phyloP scores from a whole-genome alignment of 495 filamentous ascomycete species.

The Parathielavia appendiculata region DNA sequence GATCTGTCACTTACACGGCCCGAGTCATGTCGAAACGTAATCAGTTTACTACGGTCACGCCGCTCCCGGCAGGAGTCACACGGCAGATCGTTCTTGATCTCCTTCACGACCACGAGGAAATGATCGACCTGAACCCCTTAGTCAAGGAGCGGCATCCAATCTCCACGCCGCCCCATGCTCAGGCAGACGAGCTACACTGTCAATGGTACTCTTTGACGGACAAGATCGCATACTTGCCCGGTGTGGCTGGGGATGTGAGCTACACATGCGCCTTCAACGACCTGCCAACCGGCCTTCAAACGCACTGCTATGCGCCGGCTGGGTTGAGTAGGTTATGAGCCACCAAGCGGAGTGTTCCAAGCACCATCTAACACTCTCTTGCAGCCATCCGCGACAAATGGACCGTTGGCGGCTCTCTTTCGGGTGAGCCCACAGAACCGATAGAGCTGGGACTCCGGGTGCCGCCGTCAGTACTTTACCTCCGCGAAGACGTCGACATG shows the following conservation, averaged over 20 bases:
- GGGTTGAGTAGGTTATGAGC: slow-evolving; percentile 22
- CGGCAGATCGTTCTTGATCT: slow-evolving; percentile 62
- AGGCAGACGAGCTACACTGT: slow-evolving; percentile 60
- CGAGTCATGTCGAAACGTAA: slow-evolving; percentile 50
- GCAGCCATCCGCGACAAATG: slow-evolving; percentile 68
- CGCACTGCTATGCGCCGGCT: slow-evolving; percentile 61
- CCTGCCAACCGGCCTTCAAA: slow-evolving; percentile 61
- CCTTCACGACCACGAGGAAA: slow-evolving; percentile 65
- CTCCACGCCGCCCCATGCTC: slow-evolving; percentile 55
- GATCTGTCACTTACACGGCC: slow-evolving; percentile 7
- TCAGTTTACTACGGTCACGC: slow-evolving; percentile 64
- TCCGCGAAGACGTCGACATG: slow-evolving; percentile 73
- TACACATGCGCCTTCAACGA: slow-evolving; percentile 75
- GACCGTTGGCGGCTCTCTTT: slow-evolving; percentile 56
- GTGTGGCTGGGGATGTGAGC: slow-evolving; percentile 58
- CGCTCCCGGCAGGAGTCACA: slow-evolving; percentile 60
- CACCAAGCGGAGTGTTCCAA: too few species aligned
- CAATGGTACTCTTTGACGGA: slow-evolving; percentile 70
- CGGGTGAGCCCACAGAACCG: slow-evolving; percentile 55
- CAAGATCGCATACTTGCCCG: slow-evolving; percentile 67
- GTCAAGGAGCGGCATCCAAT: slow-evolving; percentile 63
- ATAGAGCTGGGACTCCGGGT: slow-evolving; percentile 56
- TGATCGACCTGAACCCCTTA: slow-evolving; percentile 79
- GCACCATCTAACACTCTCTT: slow-evolving; percentile 28
- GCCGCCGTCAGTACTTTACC: slow-evolving; percentile 61